Base-by-base conservation (phyloP, 148 eudicot genomes). In the Beta vulgaris region DNA sequence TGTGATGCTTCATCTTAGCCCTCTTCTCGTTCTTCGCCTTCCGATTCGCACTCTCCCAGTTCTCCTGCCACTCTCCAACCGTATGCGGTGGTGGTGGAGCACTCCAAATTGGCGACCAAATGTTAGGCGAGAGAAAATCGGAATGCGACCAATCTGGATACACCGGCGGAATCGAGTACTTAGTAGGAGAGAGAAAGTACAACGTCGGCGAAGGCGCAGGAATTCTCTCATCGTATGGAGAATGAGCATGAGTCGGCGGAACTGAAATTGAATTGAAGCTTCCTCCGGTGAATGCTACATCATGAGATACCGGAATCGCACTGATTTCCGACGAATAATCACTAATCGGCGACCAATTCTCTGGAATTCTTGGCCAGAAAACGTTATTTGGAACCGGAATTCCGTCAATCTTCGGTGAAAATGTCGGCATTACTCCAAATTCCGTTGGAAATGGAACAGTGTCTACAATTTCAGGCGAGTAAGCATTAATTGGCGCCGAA, bases 11-110 rank as follows among this genome's bases (percentile, higher is more conserved):
- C 73, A 79, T 87, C 74, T 48, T 81, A 68, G 77, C 81, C 57
- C 76, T 87, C 77, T n/a, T n/a, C n/a, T n/a, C n/a, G n/a, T 85
- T 85, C 72, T 78, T 87, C 79, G 74, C 73, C 54, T 77, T 39
- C 73, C 81, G 63, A 28, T 87, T 72, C 82, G 81, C 75, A 51
- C 79, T 36, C 16, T 32, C 4, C n/a, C 26, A 35, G 2, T 62
- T 8, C 6, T 54, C 71, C 43, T 28, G 65, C 28, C 26, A 23
- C 0, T 69, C 67, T 23, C 6, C 40, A 53, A 19, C 43, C 16
- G 2, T 7, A 4, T 7, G 64, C 62, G 60, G 59, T 25, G 48
- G 59, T 26, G 25, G 2, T 34, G 62, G 60, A 34, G 19, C 34
- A 8, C 44, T 43, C 71, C 21, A 23, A 42, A 23, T n/a, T 36